Evolutionary conservation across 768 basidiomycete species (phyloP), one percentile per base, ranked within the genome.

Genomic region (Floccularia luteovirens): DNA sequence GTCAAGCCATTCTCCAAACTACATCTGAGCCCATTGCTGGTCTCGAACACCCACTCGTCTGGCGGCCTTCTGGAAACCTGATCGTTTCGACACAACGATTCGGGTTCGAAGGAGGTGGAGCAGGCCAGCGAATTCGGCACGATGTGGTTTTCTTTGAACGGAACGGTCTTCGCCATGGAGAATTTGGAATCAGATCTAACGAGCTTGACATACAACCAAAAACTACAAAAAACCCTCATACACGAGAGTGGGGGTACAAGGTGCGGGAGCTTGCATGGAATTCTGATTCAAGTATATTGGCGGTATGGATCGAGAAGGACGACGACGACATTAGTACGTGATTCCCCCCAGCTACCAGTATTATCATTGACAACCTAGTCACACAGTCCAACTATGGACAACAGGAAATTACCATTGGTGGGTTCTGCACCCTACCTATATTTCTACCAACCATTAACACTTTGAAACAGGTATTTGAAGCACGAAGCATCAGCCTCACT

Each of bases 351-450:
- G 6, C 5, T 11, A 5, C 24, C 11, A 23, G 10, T 14, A 5
- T 43, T 35, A 24, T 20, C 36, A 25, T 35, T 30, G 38, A 23
- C 17, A 19, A 20, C 12, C 36, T 13, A 16, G 14, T 38, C 42
- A 38, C 34, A 28, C 55, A 82, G 90, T 98, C 13, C 96, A 99
- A 62, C 64, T 98, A 0, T 99, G 92, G 91, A 86, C 90, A 1
- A 89, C 74, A 5, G 81, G 87, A 22, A 99, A 99, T 55, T 98
- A 96, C 58, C 83, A 97, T 54, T 98, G 96, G 90, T 86, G 48
- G 19, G 55, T 50, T 20, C 22, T 8, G n/a, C n/a, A n/a, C n/a
- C n/a, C n/a, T 14, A 2, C 14, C 4, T 21, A 24, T 39, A 1
- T 3, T 28, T 23, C 16, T 36, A 10, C 5, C 5, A 19, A 24